Evolutionary conservation across 306 rosid species (phyloP), one percentile per base, ranked within the genome.

Genomic region (Adenanthera pavonina): DNA sequence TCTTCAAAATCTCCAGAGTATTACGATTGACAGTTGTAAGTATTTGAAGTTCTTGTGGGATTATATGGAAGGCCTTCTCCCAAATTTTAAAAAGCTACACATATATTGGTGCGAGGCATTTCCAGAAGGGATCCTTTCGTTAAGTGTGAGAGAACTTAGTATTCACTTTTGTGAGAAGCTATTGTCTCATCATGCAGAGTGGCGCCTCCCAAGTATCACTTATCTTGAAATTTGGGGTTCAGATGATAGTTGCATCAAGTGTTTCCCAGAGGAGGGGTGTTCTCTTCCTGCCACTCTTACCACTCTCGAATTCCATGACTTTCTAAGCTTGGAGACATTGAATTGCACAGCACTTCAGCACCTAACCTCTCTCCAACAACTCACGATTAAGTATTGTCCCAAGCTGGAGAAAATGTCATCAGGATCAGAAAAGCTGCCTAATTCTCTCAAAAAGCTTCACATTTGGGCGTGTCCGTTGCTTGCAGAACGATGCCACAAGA

Each of bases 371-470:
- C 61, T 54, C 33, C 61, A 54, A 7, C 61, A 54, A 1, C 4
- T 54, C 3, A 54, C n/a, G 11, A 17, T 54, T 0, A 0, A 6
- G 60, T 0, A 6, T 54, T 54, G 60, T n/a, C 30, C 1, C 33
- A 54, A 54, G 33, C 61, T 54, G n/a, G 61, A 54, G 30, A 54
- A 54, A 17, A 16, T 54, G 30, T 46, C 9, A 6, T 46, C 9
- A 6, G 74, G 77, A 38, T 25, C 30, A 25, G 78, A 82, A 36
- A 56, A 54, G 25, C 19, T 77, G 14, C 75, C 82, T 54, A 0
- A 25, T 66, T 77, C 83, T 35, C 61, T 80, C 8, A 12, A 9
- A n/a, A 2, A 46, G 15, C 72, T 80, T 17, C 0, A 0, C 3
- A 60, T 80, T 8, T 0, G 0, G 4, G 0, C 0, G 0, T 0